phyloP scores from a whole-genome alignment of 2,329 filamentous ascomycete species.

The Trichoderma koningiopsis region DNA sequence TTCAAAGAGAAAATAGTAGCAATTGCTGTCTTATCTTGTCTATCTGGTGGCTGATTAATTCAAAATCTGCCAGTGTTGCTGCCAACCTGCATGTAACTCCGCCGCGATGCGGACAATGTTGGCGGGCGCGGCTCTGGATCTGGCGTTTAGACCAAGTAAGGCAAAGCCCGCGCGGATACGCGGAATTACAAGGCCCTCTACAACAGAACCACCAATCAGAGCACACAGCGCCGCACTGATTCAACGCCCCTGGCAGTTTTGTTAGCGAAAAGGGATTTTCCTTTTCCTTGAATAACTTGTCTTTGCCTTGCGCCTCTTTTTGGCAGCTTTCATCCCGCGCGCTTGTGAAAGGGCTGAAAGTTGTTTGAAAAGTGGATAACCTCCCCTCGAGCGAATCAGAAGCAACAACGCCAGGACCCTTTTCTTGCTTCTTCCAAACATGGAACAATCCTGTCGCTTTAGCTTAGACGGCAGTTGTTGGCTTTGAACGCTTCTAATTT shows the following conservation, averaged over 20 bases:
- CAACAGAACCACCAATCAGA: not conserved
- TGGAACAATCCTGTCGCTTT: not conserved
- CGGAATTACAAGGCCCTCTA: slow-evolving; percentile 15
- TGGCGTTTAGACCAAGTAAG: not conserved
- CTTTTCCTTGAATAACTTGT: not conserved
- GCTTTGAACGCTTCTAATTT: not conserved
- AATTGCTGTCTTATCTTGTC: not conserved
- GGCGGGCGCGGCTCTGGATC: not conserved
- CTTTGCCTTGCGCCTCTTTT: not conserved
- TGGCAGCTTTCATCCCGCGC: not conserved
- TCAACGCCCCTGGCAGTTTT: not conserved
- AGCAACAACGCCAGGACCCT: slow-evolving; percentile 2
- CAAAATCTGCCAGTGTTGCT: not conserved
- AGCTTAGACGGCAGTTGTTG: not conserved
- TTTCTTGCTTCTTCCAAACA: not conserved
- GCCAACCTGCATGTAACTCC: not conserved
- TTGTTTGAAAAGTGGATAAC: not conserved
- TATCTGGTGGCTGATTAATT: not conserved
- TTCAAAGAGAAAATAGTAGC: not conserved
- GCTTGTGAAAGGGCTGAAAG: not conserved
- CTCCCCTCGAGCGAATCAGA: not conserved
- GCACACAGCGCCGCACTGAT: not conserved
- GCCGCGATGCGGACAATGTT: not conserved
- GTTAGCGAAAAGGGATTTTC: not conserved
- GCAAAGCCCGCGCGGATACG: not conserved